These are phyloP conservation scores for Phytopythium aichiense DNA, from an alignment of 352 stramenopile species.

Conservation along the genomic window DNA sequence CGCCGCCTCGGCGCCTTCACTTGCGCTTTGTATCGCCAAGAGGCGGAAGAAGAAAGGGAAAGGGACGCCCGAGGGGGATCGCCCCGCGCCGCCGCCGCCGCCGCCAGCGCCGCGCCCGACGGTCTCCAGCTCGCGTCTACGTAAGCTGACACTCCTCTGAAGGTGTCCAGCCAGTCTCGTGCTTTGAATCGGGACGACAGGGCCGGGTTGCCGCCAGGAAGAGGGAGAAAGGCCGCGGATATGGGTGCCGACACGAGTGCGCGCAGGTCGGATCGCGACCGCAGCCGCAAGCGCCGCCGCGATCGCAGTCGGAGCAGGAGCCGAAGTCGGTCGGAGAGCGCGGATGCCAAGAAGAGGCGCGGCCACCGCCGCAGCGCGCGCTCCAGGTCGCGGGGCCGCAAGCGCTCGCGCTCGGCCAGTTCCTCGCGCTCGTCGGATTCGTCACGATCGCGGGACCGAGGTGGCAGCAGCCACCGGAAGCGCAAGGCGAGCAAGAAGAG, in stretches of 20 bases:
- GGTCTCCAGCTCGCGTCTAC: neutral
- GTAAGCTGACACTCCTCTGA: no score
- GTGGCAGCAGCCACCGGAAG: conserved; percentile 16
- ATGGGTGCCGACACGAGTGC: conserved; percentile 12
- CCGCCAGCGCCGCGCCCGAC: neutral
- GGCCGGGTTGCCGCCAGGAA: neutral
- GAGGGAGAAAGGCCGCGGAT: neutral
- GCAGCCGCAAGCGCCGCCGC: conserved; percentile 27
- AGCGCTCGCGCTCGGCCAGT: conserved; percentile 21
- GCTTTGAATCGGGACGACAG: neutral
- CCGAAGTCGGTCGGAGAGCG: conserved; percentile 14
- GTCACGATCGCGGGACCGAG: conserved; percentile 28
- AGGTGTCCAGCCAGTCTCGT: no score
- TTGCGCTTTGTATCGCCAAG: conserved; percentile 6
- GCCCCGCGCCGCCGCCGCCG: neutral
- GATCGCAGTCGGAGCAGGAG: conserved; percentile 24
- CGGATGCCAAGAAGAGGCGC: conserved; percentile 6
- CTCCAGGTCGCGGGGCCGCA: conserved; percentile 15
- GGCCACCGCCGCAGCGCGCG: conserved; percentile 15
- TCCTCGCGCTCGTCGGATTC: conserved; percentile 20
- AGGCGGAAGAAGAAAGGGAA: conserved; percentile 3
- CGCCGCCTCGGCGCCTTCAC: neutral
- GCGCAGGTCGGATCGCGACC: conserved; percentile 8
- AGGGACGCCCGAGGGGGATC: neutral
- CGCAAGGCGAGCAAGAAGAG: conserved; percentile 14